Percentiles rank a stretch among this genome's conserved stretches.
Evolutionary conservation across 345 rosid species (phyloP).

Genomic region (Ceriops zippeliana): DNA sequence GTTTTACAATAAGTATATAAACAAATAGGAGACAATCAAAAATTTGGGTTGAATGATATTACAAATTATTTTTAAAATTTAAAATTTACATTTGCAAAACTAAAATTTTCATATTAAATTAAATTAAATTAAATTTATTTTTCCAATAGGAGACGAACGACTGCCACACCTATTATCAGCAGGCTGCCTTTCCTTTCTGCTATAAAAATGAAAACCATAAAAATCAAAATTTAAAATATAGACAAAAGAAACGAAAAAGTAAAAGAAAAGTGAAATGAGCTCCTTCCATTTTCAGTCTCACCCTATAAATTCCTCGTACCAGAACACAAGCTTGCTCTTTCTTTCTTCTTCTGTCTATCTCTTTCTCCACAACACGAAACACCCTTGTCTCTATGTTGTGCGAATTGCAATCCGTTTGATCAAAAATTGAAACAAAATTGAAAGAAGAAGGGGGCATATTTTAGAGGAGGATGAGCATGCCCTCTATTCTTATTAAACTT

Average conservation of each 20-base stretch:
- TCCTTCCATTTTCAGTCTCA: conserved; percentile 25
- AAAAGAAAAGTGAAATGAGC: conserved; percentile 2
- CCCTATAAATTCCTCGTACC: conserved; percentile 41
- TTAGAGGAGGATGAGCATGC: conserved; percentile 60
- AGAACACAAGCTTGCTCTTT: conserved; percentile 6
- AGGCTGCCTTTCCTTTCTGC: not conserved
- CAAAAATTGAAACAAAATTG: conserved; percentile 23
- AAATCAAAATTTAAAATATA: conserved; percentile 4
- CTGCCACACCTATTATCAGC: too few relatives aligned
- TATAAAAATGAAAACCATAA: not conserved
- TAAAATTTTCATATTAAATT: too few relatives aligned
- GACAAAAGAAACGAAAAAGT: not conserved
- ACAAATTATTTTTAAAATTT: too few relatives aligned
- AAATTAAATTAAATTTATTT: too few relatives aligned
- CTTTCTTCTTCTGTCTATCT: conserved; percentile 6
- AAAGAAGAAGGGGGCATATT: conserved; percentile 31
- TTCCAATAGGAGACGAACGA: too few relatives aligned
- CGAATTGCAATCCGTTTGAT: conserved; percentile 27
- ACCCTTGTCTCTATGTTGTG: not conserved
- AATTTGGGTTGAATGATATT: too few relatives aligned
- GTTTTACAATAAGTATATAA: too few relatives aligned
- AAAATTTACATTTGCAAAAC: too few relatives aligned
- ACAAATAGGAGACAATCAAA: too few relatives aligned
- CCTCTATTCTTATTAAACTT: conserved; percentile 35
- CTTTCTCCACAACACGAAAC: not conserved